Evolutionary conservation across 2,329 filamentous ascomycete genomes (phyloP), one percentile per base, ranked within the genome.

Genomic region (Phyllosticta paracitricarpa): DNA sequence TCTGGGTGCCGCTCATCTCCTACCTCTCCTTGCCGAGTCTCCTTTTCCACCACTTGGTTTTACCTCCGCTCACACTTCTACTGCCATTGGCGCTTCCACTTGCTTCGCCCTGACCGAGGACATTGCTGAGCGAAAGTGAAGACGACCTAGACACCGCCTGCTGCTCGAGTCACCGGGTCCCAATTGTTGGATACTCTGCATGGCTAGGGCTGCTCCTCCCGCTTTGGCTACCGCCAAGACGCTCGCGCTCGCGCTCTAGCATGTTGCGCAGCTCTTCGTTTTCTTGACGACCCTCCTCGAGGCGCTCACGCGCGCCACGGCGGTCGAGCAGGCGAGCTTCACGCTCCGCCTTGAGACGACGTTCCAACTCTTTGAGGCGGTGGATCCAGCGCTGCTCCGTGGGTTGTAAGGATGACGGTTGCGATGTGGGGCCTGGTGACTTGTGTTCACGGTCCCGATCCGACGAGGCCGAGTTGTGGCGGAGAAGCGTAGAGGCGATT

Each of bases 261-360:
- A 86, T 81, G 17, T 81, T 80, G 62, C 84, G 79, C 63, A 94
- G 75, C 65, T 89, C 84, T 66, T 87, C 82, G 69, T 91, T 91
- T 76, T 91, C 87, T 59, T 82, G 78, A 70, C 86, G 83, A n/a
- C 88, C 82, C 64, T 91, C 88, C 62, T 91, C 87, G 0, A 96
- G 76, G 58, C 93, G 80, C 76, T 91, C 88, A 60, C 89, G 79
- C 28, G 93, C 93, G 25, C 91, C 91, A 56, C 83, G 88, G 3
- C 94, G 84, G 75, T 99, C 94, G 62, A 96, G 79, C 59, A 95
- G 79, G 54, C 94, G 79, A 1, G 87, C 91, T 74, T 97, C 94
- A 14, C 94, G 80, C 76, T 99, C 94, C 54, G 89, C 86, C 73
- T 96, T 96, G 19, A 99, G 79, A 67, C 95, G 85, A 66, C 87